A percentile compares a stretch with the other conserved stretches of the same genome.
Conservation (phyloP, 306 rosid species). For the Trifolium dubium region DNA sequence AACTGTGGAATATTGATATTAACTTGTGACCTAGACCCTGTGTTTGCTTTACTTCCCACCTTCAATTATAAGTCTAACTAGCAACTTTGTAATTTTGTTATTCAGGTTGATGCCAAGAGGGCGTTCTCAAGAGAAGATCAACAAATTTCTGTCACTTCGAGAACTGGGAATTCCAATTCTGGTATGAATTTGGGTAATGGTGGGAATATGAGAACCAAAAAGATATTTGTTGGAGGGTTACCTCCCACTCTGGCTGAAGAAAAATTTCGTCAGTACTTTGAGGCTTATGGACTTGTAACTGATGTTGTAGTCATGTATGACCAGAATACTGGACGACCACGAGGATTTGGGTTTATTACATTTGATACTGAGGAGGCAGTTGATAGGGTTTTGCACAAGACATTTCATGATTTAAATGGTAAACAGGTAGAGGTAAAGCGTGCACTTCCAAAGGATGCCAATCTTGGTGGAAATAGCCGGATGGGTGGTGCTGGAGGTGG, state of each 20-base stretch:
- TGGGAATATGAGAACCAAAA: slow-evolving; percentile 88
- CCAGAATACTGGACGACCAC: slow-evolving; percentile 95
- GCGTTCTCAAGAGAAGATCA: slow-evolving; percentile 99
- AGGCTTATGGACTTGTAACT: slow-evolving; percentile 78
- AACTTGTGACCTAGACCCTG: not conserved
- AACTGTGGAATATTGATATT: slow-evolving; percentile 19
- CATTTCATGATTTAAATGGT: slow-evolving; percentile 94
- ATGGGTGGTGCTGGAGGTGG: slow-evolving; percentile 72
- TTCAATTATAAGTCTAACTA: slow-evolving; percentile 27
- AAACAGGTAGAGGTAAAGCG: slow-evolving; percentile 99
- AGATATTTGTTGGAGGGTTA: slow-evolving; percentile 96
- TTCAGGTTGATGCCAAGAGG: slow-evolving; percentile 96
- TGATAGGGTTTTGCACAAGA: slow-evolving; percentile 94
- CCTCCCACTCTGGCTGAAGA: slow-evolving; percentile 91
- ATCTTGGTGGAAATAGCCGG: slow-evolving; percentile 90
- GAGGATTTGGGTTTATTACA: slow-evolving; percentile 97
- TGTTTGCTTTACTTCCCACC: slow-evolving; percentile 1
- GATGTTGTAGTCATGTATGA: slow-evolving; percentile 99
- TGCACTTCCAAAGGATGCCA: slow-evolving; percentile 98
- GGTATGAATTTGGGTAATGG: slow-evolving; percentile 72
- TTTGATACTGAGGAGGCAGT: slow-evolving; percentile 95
- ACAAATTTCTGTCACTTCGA: slow-evolving; percentile 71
- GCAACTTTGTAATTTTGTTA: slow-evolving; percentile 34
- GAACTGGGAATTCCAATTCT: slow-evolving; percentile 71
- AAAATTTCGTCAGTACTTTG: slow-evolving; percentile 86